A percentile compares a stretch with the other conserved stretches of the same genome.
These are phyloP conservation scores for Eragrostis curvula DNA, from an alignment of 176 grass and related monocot species.

Conservation along the genomic window DNA sequence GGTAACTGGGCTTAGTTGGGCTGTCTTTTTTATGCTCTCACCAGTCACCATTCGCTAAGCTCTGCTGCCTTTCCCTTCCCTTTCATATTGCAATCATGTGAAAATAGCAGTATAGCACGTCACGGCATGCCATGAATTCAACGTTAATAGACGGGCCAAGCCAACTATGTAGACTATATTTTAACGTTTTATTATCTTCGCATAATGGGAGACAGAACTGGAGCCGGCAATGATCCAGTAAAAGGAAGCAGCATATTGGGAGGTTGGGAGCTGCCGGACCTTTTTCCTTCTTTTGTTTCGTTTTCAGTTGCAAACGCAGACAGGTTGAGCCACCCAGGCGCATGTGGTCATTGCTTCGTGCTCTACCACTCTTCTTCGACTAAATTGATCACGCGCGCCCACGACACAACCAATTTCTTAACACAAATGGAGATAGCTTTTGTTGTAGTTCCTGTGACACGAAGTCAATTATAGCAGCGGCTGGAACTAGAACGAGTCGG, in stretches of 20 bases:
- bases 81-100: not conserved
- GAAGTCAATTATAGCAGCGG: conserved; percentile 26
- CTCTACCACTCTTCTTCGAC: not conserved
- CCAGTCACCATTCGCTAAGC: too few relatives aligned
- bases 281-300: not conserved
- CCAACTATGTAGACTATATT: too few relatives aligned
- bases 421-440: not conserved
- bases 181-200: not conserved
- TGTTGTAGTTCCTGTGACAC: not conserved
- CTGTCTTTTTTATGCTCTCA: too few relatives aligned
- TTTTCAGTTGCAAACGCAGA: not conserved
- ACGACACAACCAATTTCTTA: not conserved
- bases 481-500: conserved; percentile 1
- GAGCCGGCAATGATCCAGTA: not conserved
- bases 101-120: not conserved
- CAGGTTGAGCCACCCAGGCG: not conserved
- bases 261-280: conserved; percentile 5
- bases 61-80: not conserved
- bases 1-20: too few relatives aligned
- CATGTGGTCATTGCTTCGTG: not conserved
- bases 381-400: not conserved
- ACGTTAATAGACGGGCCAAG: not conserved
- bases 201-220: not conserved
- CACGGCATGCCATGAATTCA: not conserved
- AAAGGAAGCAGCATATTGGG: conserved; percentile 8